These are phyloP conservation scores for Apostasia ramifera DNA, from an alignment of 106 monocot genomes.

Conservation along the genomic window DNA sequence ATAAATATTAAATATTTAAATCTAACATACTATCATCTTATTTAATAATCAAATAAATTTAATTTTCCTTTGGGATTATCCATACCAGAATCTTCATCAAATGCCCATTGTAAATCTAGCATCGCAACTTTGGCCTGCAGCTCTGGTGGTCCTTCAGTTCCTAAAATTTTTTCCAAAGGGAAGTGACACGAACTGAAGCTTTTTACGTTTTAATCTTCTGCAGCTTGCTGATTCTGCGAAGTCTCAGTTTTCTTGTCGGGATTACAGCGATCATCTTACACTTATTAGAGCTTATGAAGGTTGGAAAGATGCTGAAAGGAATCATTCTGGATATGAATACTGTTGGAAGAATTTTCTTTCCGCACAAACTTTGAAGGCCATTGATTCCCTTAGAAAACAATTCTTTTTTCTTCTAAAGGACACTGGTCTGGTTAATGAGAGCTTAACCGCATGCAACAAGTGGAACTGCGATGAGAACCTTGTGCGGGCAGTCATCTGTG, in stretches of 20 bases:
- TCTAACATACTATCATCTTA: too few species aligned
- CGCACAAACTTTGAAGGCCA: conserved; percentile 79
- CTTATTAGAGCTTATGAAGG: conserved; percentile 82
- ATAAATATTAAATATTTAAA: too few species aligned
- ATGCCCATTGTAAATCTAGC: too few species aligned
- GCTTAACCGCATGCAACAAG: conserved; percentile 42
- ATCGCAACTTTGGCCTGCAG: not conserved
- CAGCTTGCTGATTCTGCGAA: conserved; percentile 97
- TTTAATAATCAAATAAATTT: too few species aligned
- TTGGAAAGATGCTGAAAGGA: conserved; percentile 91
- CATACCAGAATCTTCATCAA: too few species aligned
- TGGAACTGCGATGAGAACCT: conserved; percentile 86
- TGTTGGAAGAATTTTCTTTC: conserved; percentile 99
- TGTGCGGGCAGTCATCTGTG: conserved; percentile 87
- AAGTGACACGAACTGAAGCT: not conserved
- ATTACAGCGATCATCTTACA: conserved; percentile 97
- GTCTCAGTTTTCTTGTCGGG: conserved; percentile 82
- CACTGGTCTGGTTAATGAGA: conserved; percentile 62
- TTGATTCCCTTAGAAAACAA: conserved; percentile 88
- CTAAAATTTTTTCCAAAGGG: not conserved
- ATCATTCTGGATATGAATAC: conserved; percentile 83
- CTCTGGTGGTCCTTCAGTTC: not conserved
- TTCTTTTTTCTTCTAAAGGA: conserved; percentile 83
- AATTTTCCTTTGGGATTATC: too few species aligned
- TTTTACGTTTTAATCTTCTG: conserved; percentile 6